Conservation (phyloP, 371 early-diverging fungal species). For the Vairimorpha apis region DNA sequence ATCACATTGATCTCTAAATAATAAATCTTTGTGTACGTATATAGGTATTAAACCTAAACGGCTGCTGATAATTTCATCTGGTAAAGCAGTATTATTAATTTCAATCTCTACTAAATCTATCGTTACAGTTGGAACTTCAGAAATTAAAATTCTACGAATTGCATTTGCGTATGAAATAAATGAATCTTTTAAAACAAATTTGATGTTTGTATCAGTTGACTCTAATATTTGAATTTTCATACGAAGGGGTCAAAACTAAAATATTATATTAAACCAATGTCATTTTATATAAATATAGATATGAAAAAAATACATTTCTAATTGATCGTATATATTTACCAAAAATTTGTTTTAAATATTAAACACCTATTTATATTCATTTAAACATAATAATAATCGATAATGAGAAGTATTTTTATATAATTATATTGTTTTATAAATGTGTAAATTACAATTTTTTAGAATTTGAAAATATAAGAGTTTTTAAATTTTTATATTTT, state of each 20-base stretch:
- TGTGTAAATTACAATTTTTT: no score
- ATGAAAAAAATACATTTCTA: neutral
- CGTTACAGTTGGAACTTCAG: constrained; percentile 68
- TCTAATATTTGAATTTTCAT: constrained; percentile 26
- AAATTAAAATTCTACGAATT: constrained; percentile 82
- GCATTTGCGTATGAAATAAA: constrained; percentile 90
- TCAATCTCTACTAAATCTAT: constrained; percentile 85
- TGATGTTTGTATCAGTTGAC: constrained; percentile 20
- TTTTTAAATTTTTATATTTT: no score
- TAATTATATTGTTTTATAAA: no score
- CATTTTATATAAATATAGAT: neutral
- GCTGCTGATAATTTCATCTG: constrained; percentile 93
- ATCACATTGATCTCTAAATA: constrained; percentile 45
- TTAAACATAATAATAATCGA: no score
- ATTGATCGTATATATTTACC: no score
- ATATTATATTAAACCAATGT: no score
- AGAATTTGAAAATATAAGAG: no score
- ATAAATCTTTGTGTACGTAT: constrained; percentile 73
- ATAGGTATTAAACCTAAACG: constrained; percentile 92
- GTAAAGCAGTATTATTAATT: constrained; percentile 85
- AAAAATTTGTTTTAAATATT: no score
- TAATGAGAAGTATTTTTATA: no score
- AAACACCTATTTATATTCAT: no score
- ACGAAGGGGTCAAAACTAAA: no score
- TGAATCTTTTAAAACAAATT: constrained; percentile 69